Evolutionary conservation across 2,329 filamentous ascomycete species (phyloP).

Genomic region (Exophiala dermatitidis): DNA sequence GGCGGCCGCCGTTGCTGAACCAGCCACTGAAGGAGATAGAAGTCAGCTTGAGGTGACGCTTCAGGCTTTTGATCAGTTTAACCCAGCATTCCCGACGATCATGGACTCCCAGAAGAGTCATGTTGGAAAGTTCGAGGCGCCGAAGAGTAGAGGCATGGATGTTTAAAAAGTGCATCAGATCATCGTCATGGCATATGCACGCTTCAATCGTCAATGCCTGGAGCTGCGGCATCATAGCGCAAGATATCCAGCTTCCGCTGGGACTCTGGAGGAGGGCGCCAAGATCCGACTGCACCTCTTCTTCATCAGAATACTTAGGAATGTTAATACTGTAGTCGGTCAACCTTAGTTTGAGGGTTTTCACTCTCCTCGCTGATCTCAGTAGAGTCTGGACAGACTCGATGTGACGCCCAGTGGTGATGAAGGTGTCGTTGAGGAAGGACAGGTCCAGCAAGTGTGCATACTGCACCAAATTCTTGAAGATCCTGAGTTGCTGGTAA

Average conservation of each 20-base stretch:
- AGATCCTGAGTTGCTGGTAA: slow-evolving; percentile 15
- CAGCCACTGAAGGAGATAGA: slow-evolving; percentile 20
- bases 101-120: slow-evolving; percentile 18
- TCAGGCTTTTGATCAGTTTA: slow-evolving; percentile 17
- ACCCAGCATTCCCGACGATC: slow-evolving; percentile 24
- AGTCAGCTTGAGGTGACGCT: slow-evolving; percentile 15
- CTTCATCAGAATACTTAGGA: slow-evolving; percentile 15
- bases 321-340: slow-evolving; percentile 15
- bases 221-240: slow-evolving; percentile 14
- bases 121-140: slow-evolving; percentile 17
- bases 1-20: slow-evolving; percentile 23
- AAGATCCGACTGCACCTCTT: slow-evolving; percentile 18
- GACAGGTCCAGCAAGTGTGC: slow-evolving; percentile 16
- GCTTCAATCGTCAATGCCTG: slow-evolving; percentile 15
- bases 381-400: slow-evolving; percentile 14
- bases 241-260: slow-evolving; percentile 12
- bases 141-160: slow-evolving; percentile 19
- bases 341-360: slow-evolving; percentile 12
- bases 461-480: slow-evolving; percentile 10
- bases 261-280: slow-evolving; percentile 13
- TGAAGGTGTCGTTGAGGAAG: slow-evolving; percentile 15
- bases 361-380: slow-evolving; percentile 12
- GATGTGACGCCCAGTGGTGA: slow-evolving; percentile 13
- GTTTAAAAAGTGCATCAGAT: slow-evolving; percentile 21
- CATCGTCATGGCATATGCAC: slow-evolving; percentile 20